phyloP scores from a whole-genome alignment of 2,329 filamentous ascomycete genomes.

The Aspergillus bombycis region DNA sequence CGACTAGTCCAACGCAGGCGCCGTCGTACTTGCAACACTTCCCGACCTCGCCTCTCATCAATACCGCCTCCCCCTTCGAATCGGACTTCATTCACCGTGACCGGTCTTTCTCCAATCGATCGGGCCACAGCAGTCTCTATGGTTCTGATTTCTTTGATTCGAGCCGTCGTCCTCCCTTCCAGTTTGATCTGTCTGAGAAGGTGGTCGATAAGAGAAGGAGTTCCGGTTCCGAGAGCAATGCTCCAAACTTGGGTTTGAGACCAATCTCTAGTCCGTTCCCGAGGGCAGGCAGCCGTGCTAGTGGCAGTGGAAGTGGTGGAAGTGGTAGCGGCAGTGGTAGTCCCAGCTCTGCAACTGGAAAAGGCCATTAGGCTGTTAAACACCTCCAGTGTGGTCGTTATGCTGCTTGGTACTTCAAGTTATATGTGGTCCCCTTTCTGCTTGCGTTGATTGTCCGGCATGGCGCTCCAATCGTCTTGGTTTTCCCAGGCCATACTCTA shows the following conservation, averaged over 20 bases:
- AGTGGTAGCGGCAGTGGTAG: constrained; percentile 46
- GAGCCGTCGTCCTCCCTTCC: constrained; percentile 33
- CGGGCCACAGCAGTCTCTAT: constrained; percentile 41
- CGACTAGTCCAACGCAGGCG: constrained; percentile 38
- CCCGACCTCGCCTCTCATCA: constrained; percentile 38
- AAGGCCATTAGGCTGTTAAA: constrained; percentile 26
- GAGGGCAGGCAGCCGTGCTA: constrained; percentile 51
- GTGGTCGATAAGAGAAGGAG: constrained; percentile 35
- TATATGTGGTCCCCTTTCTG: constrained; percentile 13
- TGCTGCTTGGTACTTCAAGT: constrained; percentile 8
- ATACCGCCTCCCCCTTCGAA: constrained; percentile 35
- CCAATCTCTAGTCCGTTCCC: constrained; percentile 43
- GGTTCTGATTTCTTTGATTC: constrained; percentile 37
- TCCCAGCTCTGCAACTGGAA: constrained; percentile 42
- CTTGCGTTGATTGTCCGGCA: constrained; percentile 14
- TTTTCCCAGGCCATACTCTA: not conserved
- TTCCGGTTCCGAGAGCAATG: constrained; percentile 36
- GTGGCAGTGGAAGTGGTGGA: constrained; percentile 50
- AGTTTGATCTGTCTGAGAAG: constrained; percentile 36
- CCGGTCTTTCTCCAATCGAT: constrained; percentile 48
- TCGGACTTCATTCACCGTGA: constrained; percentile 38
- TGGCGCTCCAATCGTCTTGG: constrained; percentile 11
- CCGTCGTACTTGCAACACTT: constrained; percentile 35
- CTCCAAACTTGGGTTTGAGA: constrained; percentile 41
- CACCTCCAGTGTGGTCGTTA: not conserved